Base-by-base conservation (phyloP, 176 grass and related monocot genomes). In the Chrysopogon serrulatus region DNA sequence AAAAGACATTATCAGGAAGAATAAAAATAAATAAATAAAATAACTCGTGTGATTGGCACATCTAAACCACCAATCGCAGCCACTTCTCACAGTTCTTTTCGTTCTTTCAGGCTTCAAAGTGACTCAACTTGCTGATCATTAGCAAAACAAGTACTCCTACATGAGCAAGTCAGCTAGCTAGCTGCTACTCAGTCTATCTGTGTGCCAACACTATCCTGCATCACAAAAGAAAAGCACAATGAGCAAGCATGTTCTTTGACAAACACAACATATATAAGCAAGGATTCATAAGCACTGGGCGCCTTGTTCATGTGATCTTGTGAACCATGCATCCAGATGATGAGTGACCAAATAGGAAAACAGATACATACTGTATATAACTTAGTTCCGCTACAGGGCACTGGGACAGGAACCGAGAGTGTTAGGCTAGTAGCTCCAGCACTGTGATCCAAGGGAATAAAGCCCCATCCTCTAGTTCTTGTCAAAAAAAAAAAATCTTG, bases 391-490 rank as follows among this genome's bases (percentile, higher is more conserved):
- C 8, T 75, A 19, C 62, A 40, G 45, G 21, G 23, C 36, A 41
- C 11, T 41, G 36, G 67, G 56, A 45, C 42, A 73, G 31, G n/a
- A 39, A 80, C 5, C 14, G 24, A 59, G 24, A 19, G 28, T 23
- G 6, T 49, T 42, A 79, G 27, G 40, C 24, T 78, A 64, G 73
- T 60, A 51, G 53, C 49, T 63, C 61, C 16, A 68, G 27, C 53
- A 48, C 37, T 61, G 18, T 42, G 62, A 49, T 85, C 10, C 32
- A 24, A 51, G 62, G 87, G 76, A 89, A 81, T 81, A 85, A 81
- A 71, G 51, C 70, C n/a, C 40, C 71, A 23, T 36, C 77, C 11
- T 10, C n/a, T 5, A 60, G 28, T n/a, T n/a, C n/a, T n/a, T n/a
- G n/a, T n/a, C n/a, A n/a, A n/a, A n/a, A n/a, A n/a, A n/a, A n/a